phyloP scores from a whole-genome alignment of 495 filamentous ascomycete species.

The Neurospora sp. region DNA sequence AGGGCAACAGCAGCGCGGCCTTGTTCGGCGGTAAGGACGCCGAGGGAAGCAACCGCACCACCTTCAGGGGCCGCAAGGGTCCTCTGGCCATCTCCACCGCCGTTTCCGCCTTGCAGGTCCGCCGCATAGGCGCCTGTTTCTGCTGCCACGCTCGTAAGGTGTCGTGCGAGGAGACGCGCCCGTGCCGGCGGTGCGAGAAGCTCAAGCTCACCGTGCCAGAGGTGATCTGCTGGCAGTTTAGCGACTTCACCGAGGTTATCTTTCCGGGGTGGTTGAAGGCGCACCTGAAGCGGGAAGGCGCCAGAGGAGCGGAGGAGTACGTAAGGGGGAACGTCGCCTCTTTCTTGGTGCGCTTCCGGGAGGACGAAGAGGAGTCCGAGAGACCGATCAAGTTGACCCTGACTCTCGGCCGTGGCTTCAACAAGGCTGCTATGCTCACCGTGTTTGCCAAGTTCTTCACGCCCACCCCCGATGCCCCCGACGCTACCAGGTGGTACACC shows the following conservation, averaged over 20 bases:
- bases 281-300: not conserved
- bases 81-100: constrained; percentile 36
- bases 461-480: constrained; percentile 17
- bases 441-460: constrained; percentile 33
- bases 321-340: constrained; percentile 23
- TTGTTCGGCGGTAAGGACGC: not conserved
- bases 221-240: constrained; percentile 36
- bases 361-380: not conserved
- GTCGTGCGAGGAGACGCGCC: constrained; percentile 35
- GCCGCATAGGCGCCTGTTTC: constrained; percentile 38
- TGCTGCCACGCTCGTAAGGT: constrained; percentile 39
- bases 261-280: constrained; percentile 28
- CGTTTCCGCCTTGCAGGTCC: constrained; percentile 35
- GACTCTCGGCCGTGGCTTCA: not conserved
- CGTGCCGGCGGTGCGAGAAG: constrained; percentile 38
- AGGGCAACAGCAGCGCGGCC: constrained; percentile 23
- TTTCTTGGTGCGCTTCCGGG: constrained; percentile 5
- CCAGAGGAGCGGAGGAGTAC: not conserved
- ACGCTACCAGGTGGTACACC: constrained; percentile 30
- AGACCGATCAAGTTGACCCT: not conserved
- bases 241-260: constrained; percentile 32
- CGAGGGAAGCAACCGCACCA: constrained; percentile 15
- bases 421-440: not conserved
- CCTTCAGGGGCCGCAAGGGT: constrained; percentile 37
- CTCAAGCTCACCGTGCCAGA: constrained; percentile 32